Base-by-base conservation (phyloP, 2,329 filamentous ascomycete genomes). In the Fusarium abutilonis region DNA sequence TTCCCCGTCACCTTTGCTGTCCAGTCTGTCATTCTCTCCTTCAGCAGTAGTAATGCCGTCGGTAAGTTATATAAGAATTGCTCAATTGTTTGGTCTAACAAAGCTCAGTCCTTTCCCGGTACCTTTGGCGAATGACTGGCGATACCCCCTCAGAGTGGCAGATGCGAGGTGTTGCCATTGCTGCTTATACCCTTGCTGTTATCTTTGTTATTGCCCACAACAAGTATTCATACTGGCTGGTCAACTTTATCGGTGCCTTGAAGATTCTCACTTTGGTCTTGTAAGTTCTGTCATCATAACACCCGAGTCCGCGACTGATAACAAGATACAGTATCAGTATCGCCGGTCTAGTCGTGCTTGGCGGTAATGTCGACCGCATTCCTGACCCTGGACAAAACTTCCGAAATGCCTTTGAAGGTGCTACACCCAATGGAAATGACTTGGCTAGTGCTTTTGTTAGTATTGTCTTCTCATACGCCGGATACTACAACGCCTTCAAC, bases 1-100 rank as follows among this genome's bases (percentile, higher is more conserved):
- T 85, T 90, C 44, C 86, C 87, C 0, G 84, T 85, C 0, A 79
- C 85, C 0, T 90, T 88, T 69, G 88, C 88, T 0, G 82, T 89
- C 3, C 85, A 88, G 68, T 81, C 82, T 0, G 85, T 90, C 2
- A 71, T 88, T 1, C 74, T 90, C 4, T 89, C 87, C 0, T 90
- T 90, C 62, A 85, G 83, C 61, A 88, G 85, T 63, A 84, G 85
- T 36, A 90, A 90, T 70, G 81, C 86, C 0, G 83, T 90, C 36
- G 69, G 67, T 66, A 10, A n/a, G 43, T 23, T 9, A 4, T 8
- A 26, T 4, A 1, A 1, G 3, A 4, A 7, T 3, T 2, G 4
- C 1, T 4, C 1, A n/a, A 1, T 19, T 9, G 3, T 4, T 2
- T 11, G 1, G 10, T 31, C 48, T 60, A 3, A 64, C 44, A 0